Conservation (phyloP, 192 early-diverging fungal species). For the Backusella westeae region DNA sequence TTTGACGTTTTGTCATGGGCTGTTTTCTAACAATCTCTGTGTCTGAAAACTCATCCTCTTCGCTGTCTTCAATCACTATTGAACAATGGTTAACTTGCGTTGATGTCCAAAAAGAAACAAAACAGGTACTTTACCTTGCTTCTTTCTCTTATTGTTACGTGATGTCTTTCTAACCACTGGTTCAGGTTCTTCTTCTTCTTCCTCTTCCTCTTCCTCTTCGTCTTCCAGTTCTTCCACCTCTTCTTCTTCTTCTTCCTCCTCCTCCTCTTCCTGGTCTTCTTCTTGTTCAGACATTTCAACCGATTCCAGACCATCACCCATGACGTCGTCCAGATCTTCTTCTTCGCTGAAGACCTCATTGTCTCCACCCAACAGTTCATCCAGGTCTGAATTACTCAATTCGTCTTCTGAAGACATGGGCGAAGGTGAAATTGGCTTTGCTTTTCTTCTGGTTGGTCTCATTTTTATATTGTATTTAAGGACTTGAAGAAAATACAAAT, state of each 20-base stretch:
- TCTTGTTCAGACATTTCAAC: conserved; percentile 19
- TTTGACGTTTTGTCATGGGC: conserved; percentile 67
- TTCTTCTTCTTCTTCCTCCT: conserved; percentile 13
- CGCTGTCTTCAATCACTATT: conserved; percentile 13
- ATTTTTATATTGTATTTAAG: neutral
- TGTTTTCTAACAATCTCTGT: conserved; percentile 32
- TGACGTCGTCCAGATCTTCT: conserved; percentile 21
- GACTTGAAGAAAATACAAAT: neutral
- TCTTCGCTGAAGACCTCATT: conserved; percentile 17
- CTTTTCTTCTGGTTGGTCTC: conserved; percentile 16
- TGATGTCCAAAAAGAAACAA: neutral
- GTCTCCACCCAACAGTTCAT: conserved; percentile 19
- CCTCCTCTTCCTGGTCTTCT: conserved; percentile 18
- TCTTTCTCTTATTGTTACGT: conserved; percentile 11
- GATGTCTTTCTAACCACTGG: neutral
- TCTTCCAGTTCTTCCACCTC: conserved; percentile 11
- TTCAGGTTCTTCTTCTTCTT: neutral
- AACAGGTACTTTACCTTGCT: neutral
- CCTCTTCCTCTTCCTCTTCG: conserved; percentile 16
- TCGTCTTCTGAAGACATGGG: conserved; percentile 12
- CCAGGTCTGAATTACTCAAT: conserved; percentile 11
- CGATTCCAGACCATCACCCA: conserved; percentile 7
- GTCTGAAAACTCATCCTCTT: conserved; percentile 17
- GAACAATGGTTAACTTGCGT: neutral
- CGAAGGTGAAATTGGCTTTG: conserved; percentile 5